Conservation (phyloP, 768 basidiomycete genomes). For the Tephrocybe sp. region DNA sequence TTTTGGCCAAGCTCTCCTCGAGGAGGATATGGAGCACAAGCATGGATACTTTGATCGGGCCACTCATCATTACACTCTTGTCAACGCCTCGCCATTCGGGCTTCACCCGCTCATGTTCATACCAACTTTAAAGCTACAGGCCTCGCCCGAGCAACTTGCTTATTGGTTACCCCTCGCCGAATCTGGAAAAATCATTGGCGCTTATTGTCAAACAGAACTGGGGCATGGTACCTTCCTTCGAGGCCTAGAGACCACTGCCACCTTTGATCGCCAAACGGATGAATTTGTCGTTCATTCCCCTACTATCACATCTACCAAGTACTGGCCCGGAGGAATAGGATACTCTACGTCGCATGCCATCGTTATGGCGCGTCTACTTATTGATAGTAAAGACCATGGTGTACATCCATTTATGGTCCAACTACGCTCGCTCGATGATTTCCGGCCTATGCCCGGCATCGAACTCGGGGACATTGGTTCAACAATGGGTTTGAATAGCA, state of each 20-base stretch:
- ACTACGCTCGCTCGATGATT: conserved; percentile 23
- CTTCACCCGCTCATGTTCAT: conserved; percentile 24
- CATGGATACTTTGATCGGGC: conserved; percentile 16
- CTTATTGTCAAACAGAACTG: conserved; percentile 28
- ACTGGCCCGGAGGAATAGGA: conserved; percentile 26
- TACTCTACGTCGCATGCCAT: conserved; percentile 25
- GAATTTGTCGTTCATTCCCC: conserved; percentile 27
- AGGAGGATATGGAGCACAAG: conserved; percentile 16
- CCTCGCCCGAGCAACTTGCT: conserved; percentile 20
- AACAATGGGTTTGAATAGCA: conserved; percentile 22
- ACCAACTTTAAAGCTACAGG: conserved; percentile 22
- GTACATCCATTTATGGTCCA: conserved; percentile 27
- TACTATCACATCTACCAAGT: conserved; percentile 23
- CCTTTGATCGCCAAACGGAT: conserved; percentile 20
- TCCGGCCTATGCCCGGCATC: conserved; percentile 20
- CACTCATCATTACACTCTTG: conserved; percentile 16
- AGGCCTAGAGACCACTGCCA: conserved; percentile 26
- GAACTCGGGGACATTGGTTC: conserved; percentile 27
- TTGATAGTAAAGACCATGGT: conserved; percentile 18
- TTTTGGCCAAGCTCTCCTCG: conserved; percentile 19
- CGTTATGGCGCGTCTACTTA: conserved; percentile 24
- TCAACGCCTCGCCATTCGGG: conserved; percentile 26
- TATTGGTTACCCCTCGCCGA: conserved; percentile 24
- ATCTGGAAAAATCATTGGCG: conserved; percentile 21
- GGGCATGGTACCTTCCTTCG: conserved; percentile 28